Conservation (phyloP, 2,329 filamentous ascomycete species). For the Fusarium subtropicale region DNA sequence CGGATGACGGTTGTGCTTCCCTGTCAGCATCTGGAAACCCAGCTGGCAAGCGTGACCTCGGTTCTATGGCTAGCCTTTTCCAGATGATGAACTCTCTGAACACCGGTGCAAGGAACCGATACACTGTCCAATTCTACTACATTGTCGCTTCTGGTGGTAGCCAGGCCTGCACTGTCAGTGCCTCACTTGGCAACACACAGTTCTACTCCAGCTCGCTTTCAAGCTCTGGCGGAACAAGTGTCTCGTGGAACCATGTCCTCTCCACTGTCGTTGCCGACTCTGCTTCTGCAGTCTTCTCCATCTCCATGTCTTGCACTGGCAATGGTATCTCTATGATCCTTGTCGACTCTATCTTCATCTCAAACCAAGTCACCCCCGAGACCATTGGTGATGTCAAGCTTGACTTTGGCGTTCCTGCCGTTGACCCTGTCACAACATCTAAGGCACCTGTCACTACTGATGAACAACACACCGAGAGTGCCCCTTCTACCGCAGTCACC, state of each 20-base stretch:
- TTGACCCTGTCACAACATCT: not conserved
- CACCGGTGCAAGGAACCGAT: not conserved
- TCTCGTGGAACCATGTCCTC: conserved; percentile 13
- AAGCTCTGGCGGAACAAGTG: not conserved
- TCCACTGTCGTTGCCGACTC: not conserved
- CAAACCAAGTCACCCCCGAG: conserved; percentile 23
- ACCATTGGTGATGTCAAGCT: conserved; percentile 20
- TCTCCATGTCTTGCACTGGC: conserved; percentile 2
- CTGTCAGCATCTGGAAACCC: not conserved
- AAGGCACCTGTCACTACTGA: accelerated
- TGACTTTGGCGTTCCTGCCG: not conserved
- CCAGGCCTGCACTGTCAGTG: not conserved
- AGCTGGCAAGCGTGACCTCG: not conserved
- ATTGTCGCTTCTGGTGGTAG: not conserved
- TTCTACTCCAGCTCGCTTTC: conserved; percentile 12
- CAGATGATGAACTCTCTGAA: not conserved
- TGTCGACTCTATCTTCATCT: conserved; percentile 27
- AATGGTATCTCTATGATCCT: not conserved
- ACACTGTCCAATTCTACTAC: conserved; percentile 28
- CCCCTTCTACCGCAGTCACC: not conserved
- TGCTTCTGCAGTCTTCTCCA: not conserved
- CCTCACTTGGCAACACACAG: not conserved
- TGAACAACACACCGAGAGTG: accelerated
- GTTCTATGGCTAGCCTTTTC: conserved; percentile 3
- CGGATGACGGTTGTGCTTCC: conserved; percentile 18